phyloP scores from a whole-genome alignment of 192 early-diverging fungal genomes.

The Pilaira anomala region DNA sequence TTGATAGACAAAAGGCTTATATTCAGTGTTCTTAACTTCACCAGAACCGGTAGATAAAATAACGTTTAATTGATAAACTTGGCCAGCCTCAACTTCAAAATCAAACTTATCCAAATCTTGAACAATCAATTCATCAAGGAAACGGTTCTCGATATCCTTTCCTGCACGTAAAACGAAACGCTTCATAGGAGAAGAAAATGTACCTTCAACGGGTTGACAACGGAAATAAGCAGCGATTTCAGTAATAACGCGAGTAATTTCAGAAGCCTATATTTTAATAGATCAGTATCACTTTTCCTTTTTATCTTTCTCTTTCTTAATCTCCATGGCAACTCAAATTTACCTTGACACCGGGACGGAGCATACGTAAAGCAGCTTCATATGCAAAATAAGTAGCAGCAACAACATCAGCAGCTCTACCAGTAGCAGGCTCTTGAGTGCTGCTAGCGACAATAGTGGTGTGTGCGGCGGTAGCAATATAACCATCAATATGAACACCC shows the following conservation, averaged over 20 bases:
- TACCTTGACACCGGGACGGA: constrained; percentile 71
- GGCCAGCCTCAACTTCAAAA: constrained; percentile 66
- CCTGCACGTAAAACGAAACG: constrained; percentile 67
- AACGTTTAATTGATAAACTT: constrained; percentile 72
- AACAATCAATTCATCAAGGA: constrained; percentile 48
- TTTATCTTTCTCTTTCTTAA: neutral
- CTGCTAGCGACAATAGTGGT: constrained; percentile 69
- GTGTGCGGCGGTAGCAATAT: constrained; percentile 78
- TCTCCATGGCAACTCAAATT: too few relatives aligned
- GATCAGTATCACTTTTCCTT: neutral
- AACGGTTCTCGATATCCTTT: constrained; percentile 57
- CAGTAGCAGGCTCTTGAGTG: constrained; percentile 55
- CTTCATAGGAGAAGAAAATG: constrained; percentile 69
- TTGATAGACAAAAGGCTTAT: constrained; percentile 61
- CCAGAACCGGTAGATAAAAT: constrained; percentile 65
- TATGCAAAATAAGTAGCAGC: constrained; percentile 75
- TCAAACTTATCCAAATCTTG: constrained; percentile 50
- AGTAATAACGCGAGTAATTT: constrained; percentile 57
- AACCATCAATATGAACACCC: constrained; percentile 91
- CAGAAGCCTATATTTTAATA: constrained; percentile 35
- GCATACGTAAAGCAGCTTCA: constrained; percentile 78
- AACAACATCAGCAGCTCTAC: constrained; percentile 37
- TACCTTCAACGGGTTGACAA: constrained; percentile 66
- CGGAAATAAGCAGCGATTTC: constrained; percentile 58
- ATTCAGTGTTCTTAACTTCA: constrained; percentile 46